Evolutionary conservation across 163 green algal genomes (phyloP).

Genomic region (Prototheca cutis): DNA sequence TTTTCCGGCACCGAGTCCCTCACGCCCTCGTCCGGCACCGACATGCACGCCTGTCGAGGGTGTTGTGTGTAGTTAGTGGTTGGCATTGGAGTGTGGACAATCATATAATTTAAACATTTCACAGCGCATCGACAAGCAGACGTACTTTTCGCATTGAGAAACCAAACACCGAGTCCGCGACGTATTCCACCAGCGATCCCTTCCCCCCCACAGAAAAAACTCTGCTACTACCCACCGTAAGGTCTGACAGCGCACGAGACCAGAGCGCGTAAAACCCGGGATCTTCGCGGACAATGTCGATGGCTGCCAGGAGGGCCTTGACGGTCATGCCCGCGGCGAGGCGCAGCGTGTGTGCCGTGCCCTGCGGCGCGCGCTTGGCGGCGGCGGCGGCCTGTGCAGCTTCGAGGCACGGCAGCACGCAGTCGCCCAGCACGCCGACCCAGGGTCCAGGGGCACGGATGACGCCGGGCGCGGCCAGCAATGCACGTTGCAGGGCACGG

Average conservation of each 20-base stretch:
- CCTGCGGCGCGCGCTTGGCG: constrained; percentile 4
- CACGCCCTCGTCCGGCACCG: constrained; percentile 53
- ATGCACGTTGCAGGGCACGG: constrained; percentile 32
- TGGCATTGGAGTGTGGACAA: no score
- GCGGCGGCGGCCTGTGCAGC: background rate
- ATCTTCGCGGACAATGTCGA: constrained; percentile 20
- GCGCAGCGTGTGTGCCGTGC: constrained; percentile 44
- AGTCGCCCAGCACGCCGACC: constrained; percentile 21
- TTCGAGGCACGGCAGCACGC: constrained; percentile 33
- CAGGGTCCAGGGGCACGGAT: constrained; percentile 22
- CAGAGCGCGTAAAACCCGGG: constrained; percentile 42
- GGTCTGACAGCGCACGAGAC: constrained; percentile 29
- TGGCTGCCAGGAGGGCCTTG: constrained; percentile 44
- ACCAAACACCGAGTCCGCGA: no score
- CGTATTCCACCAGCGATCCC: no score
- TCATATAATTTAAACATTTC: no score
- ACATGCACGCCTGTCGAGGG: constrained; percentile 16
- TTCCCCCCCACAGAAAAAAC: no score
- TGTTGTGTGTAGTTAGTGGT: no score
- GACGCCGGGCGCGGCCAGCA: constrained; percentile 24
- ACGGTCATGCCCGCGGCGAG: constrained; percentile 46
- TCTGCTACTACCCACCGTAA: no score
- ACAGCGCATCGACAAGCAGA: no score
- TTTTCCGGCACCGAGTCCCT: constrained; percentile 78
- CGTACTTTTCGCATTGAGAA: no score